phyloP scores from a whole-genome alignment of 1,139 yeast genomes.

The Nakaseomyces glabratus region DNA sequence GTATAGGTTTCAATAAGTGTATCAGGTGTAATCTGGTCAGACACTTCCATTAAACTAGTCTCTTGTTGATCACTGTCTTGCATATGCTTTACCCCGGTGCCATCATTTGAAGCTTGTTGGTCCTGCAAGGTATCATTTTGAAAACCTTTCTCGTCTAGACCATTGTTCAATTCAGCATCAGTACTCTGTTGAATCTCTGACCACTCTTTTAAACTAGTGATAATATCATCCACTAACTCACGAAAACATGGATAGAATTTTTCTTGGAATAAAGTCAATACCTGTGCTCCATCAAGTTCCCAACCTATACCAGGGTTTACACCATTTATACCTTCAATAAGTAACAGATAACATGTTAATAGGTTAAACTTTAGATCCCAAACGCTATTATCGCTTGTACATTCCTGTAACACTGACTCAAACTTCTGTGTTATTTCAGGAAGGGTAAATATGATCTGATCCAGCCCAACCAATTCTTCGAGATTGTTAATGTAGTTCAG shows the following conservation, averaged over 20 bases:
- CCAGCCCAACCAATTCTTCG: conserved; percentile 18
- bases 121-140: conserved; percentile 9
- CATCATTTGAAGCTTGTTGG: background rate
- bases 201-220: conserved; percentile 1
- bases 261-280: conserved; percentile 1
- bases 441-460: conserved; percentile 14
- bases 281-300: conserved; percentile 3
- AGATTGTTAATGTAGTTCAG: conserved; percentile 22
- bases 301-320: conserved; percentile 1
- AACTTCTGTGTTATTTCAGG: conserved; percentile 19
- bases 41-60: conserved; percentile 16
- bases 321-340: background rate
- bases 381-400: conserved; percentile 6
- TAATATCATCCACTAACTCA: conserved; percentile 1
- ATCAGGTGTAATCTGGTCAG: conserved; percentile 23
- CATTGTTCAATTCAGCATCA: background rate
- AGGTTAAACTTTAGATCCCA: conserved; percentile 31
- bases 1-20: conserved; percentile 21
- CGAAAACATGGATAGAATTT: conserved; percentile 3
- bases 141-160: background rate
- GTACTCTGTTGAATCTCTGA: background rate
- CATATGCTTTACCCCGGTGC: background rate
- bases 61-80: conserved; percentile 9
- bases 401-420: conserved; percentile 16
- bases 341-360: conserved; percentile 21